phyloP scores from a whole-genome alignment of 805 yeast genomes.

The Yarrowia sp. region DNA sequence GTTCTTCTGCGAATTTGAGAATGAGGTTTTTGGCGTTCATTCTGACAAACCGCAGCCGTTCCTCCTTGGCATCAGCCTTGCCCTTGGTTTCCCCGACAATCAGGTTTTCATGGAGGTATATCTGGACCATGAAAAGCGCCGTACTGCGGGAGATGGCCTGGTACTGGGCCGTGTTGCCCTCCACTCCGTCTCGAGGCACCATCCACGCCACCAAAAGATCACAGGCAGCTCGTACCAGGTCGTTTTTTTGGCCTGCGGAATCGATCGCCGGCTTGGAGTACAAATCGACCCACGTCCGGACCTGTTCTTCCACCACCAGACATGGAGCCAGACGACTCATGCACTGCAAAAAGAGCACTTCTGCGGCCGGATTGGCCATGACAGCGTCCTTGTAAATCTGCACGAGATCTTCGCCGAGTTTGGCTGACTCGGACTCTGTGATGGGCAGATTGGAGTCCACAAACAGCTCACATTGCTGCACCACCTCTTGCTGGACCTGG shows the following conservation, averaged over 20 bases:
- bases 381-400: slow-evolving; percentile 31
- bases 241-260: slow-evolving; percentile 52
- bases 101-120: slow-evolving; percentile 29
- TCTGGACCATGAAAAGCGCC: slow-evolving; percentile 33
- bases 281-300: slow-evolving; percentile 49
- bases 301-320: slow-evolving; percentile 33
- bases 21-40: slow-evolving; percentile 45
- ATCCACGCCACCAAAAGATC: slow-evolving; percentile 36
- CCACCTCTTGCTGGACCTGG: not conserved
- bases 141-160: slow-evolving; percentile 29
- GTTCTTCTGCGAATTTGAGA: slow-evolving; percentile 43
- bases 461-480: slow-evolving; percentile 5
- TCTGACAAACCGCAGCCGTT: slow-evolving; percentile 48
- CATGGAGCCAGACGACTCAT: slow-evolving; percentile 37
- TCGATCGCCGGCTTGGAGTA: slow-evolving; percentile 53
- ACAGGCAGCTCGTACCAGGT: slow-evolving; percentile 39
- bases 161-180: slow-evolving; percentile 27
- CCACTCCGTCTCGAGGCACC: slow-evolving; percentile 30
- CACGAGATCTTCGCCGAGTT: slow-evolving; percentile 40
- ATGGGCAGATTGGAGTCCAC: slow-evolving; percentile 16
- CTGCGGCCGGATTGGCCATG: slow-evolving; percentile 28
- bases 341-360: slow-evolving; percentile 35
- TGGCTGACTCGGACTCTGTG: slow-evolving; percentile 30
- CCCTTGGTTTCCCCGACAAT: slow-evolving; percentile 34
- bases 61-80: slow-evolving; percentile 39